Percentiles rank a stretch among this genome's conserved stretches.
Evolutionary conservation across 179 eudicot species (phyloP).

Genomic region (Beta corolliflora): DNA sequence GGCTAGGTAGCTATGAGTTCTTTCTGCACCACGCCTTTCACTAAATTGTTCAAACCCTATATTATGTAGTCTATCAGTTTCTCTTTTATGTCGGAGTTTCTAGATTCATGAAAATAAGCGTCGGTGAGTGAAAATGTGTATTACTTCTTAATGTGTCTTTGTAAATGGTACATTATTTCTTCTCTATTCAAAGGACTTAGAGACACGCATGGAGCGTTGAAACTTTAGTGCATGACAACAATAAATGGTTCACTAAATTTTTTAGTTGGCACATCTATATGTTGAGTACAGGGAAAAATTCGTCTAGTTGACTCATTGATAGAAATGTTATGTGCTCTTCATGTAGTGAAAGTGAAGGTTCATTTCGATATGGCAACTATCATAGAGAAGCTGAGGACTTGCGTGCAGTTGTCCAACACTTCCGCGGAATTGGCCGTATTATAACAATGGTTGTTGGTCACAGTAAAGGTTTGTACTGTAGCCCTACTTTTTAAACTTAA

Average conservation of each 20-base stretch:
- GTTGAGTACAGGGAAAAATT: neutral
- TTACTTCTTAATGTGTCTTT: neutral
- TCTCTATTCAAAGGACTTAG: neutral
- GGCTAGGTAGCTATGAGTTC: neutral
- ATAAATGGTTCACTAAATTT: neutral
- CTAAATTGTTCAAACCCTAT: neutral
- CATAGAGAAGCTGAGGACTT: conserved; percentile 74
- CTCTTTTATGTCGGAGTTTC: neutral
- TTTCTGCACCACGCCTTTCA: neutral
- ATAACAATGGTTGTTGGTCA: conserved; percentile 68
- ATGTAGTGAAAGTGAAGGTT: conserved; percentile 88
- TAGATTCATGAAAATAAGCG: neutral
- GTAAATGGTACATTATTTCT: neutral
- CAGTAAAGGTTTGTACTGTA: conserved; percentile 58
- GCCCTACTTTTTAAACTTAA: neutral
- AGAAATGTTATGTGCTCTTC: neutral
- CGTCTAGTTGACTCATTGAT: neutral
- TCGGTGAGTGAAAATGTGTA: neutral
- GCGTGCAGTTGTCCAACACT: conserved; percentile 58
- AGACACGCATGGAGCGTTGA: too few species aligned
- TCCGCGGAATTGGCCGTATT: conserved; percentile 41
- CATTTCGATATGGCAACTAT: conserved; percentile 81
- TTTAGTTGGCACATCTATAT: neutral
- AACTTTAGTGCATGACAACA: neutral
- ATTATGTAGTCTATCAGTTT: neutral